These are phyloP conservation scores for Centaurea solstitialis DNA, from an alignment of 129 eudicot species.

Conservation along the genomic window DNA sequence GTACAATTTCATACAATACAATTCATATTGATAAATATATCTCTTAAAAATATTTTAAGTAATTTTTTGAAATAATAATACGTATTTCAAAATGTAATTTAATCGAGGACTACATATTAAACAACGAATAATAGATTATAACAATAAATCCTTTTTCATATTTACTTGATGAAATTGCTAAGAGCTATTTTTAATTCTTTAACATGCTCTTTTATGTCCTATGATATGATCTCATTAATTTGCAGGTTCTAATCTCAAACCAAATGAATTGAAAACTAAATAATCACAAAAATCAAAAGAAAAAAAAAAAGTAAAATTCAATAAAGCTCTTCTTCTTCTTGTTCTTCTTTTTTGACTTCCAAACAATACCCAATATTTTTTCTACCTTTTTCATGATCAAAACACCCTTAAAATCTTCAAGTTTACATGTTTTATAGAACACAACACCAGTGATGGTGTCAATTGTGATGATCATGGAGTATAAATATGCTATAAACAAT, in stretches of 20 bases:
- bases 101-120: not conserved
- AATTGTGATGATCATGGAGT: conserved; percentile 58
- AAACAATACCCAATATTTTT: conserved; percentile 22
- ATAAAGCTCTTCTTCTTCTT: conserved; percentile 22
- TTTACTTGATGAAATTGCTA: conserved; percentile 4
- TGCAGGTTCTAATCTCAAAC: not conserved
- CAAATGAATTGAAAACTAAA: conserved; percentile 11
- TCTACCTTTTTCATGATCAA: conserved; percentile 32
- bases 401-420: conserved; percentile 17
- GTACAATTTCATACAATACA: too few species aligned
- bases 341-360: conserved; percentile 21
- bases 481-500: conserved; percentile 63
- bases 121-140: not conserved
- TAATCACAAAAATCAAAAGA: conserved; percentile 20
- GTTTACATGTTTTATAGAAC: conserved; percentile 60
- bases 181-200: conserved; percentile 18
- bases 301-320: conserved; percentile 13
- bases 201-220: conserved; percentile 15
- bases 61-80: too few species aligned
- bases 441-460: conserved; percentile 60
- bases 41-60: too few species aligned
- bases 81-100: too few species aligned
- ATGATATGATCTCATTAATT: not conserved
- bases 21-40: too few species aligned
- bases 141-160: not conserved